phyloP scores from a whole-genome alignment of 2,329 filamentous ascomycete genomes.

The Chaetomiaceae sp. region DNA sequence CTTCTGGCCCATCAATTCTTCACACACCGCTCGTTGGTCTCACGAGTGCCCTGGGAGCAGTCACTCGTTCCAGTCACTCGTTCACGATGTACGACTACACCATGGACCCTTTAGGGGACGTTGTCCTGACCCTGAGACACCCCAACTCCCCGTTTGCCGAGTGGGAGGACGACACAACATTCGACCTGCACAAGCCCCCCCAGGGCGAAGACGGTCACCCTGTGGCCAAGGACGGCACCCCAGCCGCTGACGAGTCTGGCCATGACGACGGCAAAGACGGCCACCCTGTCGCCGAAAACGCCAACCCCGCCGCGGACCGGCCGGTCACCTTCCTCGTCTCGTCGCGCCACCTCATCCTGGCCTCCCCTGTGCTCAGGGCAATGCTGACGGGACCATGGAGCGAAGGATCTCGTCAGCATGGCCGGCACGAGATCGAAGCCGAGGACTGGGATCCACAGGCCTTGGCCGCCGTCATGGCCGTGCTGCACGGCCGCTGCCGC shows the following conservation, averaged over 20 bases:
- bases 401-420: neutral
- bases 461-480: constrained; percentile 1
- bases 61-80: too few relatives aligned
- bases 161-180: neutral
- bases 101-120: neutral
- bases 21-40: too few relatives aligned
- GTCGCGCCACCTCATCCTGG: neutral
- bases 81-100: neutral
- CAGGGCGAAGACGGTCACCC: too few relatives aligned
- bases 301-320: neutral
- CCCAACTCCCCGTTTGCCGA: neutral
- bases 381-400: constrained; percentile 1
- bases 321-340: neutral
- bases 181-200: too few relatives aligned
- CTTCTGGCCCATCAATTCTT: too few relatives aligned
- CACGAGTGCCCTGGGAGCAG: too few relatives aligned
- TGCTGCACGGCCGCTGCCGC: neutral
- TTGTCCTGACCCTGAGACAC: neutral
- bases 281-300: neutral
- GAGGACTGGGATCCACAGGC: constrained; percentile 6
- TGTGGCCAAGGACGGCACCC: too few relatives aligned
- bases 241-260: neutral
- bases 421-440: neutral
- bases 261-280: neutral
- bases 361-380: neutral